phyloP scores from a whole-genome alignment of 1,284 basidiomycete species.

The Entoloma clypeatum region DNA sequence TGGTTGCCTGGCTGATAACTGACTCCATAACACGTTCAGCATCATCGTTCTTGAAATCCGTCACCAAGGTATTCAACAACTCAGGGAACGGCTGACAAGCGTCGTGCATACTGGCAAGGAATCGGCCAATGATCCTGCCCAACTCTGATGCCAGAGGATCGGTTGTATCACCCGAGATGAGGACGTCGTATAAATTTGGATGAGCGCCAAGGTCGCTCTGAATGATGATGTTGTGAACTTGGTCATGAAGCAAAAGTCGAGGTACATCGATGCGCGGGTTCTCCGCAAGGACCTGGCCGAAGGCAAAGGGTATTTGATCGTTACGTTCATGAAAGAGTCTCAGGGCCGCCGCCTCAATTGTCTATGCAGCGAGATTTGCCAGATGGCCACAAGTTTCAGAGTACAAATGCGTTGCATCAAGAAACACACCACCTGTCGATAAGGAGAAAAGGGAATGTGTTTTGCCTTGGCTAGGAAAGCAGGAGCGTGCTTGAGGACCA shows the following conservation, averaged over 20 bases:
- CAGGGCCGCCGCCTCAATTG: constrained; percentile 9
- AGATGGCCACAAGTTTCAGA: neutral
- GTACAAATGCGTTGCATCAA: too few relatives aligned
- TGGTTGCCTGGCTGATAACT: neutral
- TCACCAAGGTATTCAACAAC: neutral
- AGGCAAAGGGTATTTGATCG: neutral
- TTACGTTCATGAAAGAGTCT: constrained; percentile 5
- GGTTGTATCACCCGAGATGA: constrained; percentile 2
- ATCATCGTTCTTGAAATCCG: constrained; percentile 3
- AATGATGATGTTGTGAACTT: constrained; percentile 1
- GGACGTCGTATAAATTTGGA: constrained; percentile 8
- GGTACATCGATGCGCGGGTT: constrained; percentile 6
- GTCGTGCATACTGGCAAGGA: constrained; percentile 9
- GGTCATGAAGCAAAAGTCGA: constrained; percentile 5
- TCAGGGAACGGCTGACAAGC: neutral
- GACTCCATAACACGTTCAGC: constrained; percentile 7
- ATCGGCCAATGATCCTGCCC: constrained; percentile 8
- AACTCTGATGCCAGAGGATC: constrained; percentile 2
- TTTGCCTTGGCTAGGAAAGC: constrained; percentile 9
- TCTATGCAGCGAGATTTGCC: constrained; percentile 3
- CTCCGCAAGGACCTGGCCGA: constrained; percentile 3
- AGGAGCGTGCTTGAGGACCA: constrained; percentile 13
- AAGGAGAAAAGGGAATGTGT: constrained; percentile 10
- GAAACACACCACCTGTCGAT: constrained; percentile 14
- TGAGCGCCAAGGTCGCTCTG: constrained; percentile 11